These are phyloP conservation scores for Rutstroemia sp. DNA, from an alignment of 2,329 filamentous ascomycete species.

Conservation along the genomic window DNA sequence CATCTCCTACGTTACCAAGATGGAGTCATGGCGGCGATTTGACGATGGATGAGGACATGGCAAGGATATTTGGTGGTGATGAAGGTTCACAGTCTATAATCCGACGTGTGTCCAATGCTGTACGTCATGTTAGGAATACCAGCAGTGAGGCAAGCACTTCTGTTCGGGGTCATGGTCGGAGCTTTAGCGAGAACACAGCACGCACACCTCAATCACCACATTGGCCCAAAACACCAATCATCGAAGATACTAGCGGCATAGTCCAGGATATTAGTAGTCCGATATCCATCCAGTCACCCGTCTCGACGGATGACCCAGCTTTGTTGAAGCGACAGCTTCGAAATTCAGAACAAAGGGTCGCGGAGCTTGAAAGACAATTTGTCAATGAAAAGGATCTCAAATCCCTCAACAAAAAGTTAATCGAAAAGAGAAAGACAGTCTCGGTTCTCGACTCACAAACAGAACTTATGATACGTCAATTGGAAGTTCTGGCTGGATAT, in stretches of 20 bases:
- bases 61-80: slow-evolving; percentile 72
- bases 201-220: slow-evolving; percentile 56
- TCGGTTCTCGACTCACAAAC: slow-evolving; percentile 89
- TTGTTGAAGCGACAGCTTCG: slow-evolving; percentile 69
- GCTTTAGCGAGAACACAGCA: slow-evolving; percentile 62
- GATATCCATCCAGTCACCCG: slow-evolving; percentile 49
- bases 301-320: slow-evolving; percentile 55
- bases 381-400: slow-evolving; percentile 41
- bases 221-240: slow-evolving; percentile 59
- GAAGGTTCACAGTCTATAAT: slow-evolving; percentile 74
- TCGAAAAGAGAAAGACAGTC: slow-evolving; percentile 93
- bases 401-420: slow-evolving; percentile 75
- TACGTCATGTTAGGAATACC: slow-evolving; percentile 77
- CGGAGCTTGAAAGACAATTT: slow-evolving; percentile 79
- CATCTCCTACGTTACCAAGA: slow-evolving; percentile 61
- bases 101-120: slow-evolving; percentile 84
- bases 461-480: slow-evolving; percentile 88
- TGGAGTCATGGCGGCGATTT: slow-evolving; percentile 81
- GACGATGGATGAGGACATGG: slow-evolving; percentile 93
- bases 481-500: slow-evolving; percentile 84
- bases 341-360: slow-evolving; percentile 74
- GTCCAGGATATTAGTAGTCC: slow-evolving; percentile 65
- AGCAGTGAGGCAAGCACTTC: slow-evolving; percentile 57
- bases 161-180: slow-evolving; percentile 47
- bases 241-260: slow-evolving; percentile 43